Evolutionary conservation across 75 land plant species (phyloP), one percentile per base, ranked within the genome.

Genomic region (Isoetes taiwanensis): DNA sequence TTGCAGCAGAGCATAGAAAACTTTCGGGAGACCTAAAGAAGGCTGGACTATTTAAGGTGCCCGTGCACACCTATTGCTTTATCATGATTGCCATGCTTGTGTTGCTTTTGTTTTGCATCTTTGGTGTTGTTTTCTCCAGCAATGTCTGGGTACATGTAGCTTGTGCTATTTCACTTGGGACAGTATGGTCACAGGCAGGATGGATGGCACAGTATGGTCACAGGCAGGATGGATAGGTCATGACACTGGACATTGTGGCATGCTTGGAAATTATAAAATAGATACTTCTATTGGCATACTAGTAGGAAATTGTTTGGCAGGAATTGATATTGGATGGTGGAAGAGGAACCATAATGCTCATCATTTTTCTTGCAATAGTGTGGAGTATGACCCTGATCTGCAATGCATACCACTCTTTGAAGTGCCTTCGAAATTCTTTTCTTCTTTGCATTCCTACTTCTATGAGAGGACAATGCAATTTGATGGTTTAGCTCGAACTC

Each of bases 291-390:
- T 76, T 0, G 80, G 68, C 21, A 53, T 86, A 0, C 30, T 79
- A 19, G 39, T 71, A 0, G 86, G 91, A 1, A 83, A 82, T 65
- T 70, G 77, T 56, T 19, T 86, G 23, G 63, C 91, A 3, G 91
- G 91, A 28, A 82, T 86, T 9, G 73, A 80, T 37, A 81, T 86
- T 35, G 76, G 68, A 8, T 86, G 91, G 91, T 86, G 91, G 91
- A 82, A 74, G 43, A 64, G 86, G 55, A 86, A 80, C 57, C 91
- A 86, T 34, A 86, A 86, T 48, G 83, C 80, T 10, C 91, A 86
- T 52, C 91, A 86, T 40, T 73, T 76, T 24, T 50, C 91, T 5
- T 72, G 75, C 61, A 86, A 86, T 52, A 79, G 80, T 37, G 56
- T 86, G 10, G 91, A 86, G 50, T 70, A 74, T 26, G 91, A 86